phyloP scores from a whole-genome alignment of 495 filamentous ascomycete genomes.

The Aspergillus nidulans region DNA sequence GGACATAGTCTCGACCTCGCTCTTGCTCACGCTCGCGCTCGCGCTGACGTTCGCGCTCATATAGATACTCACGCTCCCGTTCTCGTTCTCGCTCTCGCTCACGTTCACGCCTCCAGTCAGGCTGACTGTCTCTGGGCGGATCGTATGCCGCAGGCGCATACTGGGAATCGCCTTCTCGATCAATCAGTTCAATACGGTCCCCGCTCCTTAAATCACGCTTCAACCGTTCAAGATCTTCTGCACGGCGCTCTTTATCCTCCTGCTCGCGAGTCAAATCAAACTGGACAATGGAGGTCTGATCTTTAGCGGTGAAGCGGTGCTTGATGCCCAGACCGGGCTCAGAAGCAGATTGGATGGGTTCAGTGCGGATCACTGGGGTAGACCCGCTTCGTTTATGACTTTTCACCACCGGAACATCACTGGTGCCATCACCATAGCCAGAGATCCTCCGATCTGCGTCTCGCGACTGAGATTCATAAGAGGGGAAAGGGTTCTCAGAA shows the following conservation, averaged over 20 bases:
- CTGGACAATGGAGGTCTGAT: constrained; percentile 43
- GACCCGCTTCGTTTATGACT: constrained; percentile 32
- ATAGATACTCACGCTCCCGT: neutral
- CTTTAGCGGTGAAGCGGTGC: constrained; percentile 37
- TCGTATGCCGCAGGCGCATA: constrained; percentile 11
- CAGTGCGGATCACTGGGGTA: constrained; percentile 27
- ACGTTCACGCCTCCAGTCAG: constrained; percentile 1
- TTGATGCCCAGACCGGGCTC: constrained; percentile 26
- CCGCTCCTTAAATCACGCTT: constrained; percentile 25
- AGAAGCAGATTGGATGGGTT: constrained; percentile 14
- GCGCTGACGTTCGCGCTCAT: neutral
- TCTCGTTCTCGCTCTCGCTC: constrained; percentile 1
- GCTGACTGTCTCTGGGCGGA: neutral
- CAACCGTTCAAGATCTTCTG: constrained; percentile 28
- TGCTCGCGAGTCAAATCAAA: constrained; percentile 49
- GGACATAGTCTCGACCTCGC: neutral
- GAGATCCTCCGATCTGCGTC: constrained; percentile 16
- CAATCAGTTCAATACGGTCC: constrained; percentile 29
- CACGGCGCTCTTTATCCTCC: constrained; percentile 38
- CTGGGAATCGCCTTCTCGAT: constrained; percentile 25
- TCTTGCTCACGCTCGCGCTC: neutral
- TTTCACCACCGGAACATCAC: constrained; percentile 1
- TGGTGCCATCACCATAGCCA: neutral
- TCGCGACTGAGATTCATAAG: constrained; percentile 22
- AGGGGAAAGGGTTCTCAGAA: constrained; percentile 26